Evolutionary conservation across 2,329 filamentous ascomycete genomes (phyloP).

Genomic region (Xylariales sp.): DNA sequence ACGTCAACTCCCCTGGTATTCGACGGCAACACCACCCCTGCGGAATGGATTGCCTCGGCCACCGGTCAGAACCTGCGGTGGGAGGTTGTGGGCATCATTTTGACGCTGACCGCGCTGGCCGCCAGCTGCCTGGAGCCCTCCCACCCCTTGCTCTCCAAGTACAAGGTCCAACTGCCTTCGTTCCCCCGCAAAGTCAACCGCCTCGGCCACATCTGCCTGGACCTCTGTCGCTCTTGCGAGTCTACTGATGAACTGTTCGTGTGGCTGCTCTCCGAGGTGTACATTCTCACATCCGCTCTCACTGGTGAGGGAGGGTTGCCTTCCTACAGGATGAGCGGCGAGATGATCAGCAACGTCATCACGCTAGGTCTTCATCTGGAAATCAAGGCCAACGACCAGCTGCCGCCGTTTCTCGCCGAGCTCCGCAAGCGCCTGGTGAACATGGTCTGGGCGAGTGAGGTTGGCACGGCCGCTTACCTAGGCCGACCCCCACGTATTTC

Average conservation of each 20-base stretch:
- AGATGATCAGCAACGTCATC: slow-evolving; percentile 22
- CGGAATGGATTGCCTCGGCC: slow-evolving; percentile 21
- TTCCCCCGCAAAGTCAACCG: slow-evolving; percentile 23
- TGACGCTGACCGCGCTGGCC: slow-evolving; percentile 21
- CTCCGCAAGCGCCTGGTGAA: slow-evolving; percentile 20
- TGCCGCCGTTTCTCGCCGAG: slow-evolving; percentile 27
- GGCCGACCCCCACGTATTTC: slow-evolving; percentile 28
- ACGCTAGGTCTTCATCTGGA: slow-evolving; percentile 27
- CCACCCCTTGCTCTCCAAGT: slow-evolving; percentile 20
- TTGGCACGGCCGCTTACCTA: slow-evolving; percentile 24
- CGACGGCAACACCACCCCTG: slow-evolving; percentile 20
- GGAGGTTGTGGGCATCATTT: slow-evolving; percentile 30
- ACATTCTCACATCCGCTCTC: slow-evolving; percentile 13
- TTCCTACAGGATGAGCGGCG: slow-evolving; percentile 24
- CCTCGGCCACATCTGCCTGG: slow-evolving; percentile 21
- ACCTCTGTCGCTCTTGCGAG: slow-evolving; percentile 27
- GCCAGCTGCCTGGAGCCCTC: slow-evolving; percentile 20
- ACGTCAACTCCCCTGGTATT: slow-evolving; percentile 22
- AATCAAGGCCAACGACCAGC: slow-evolving; percentile 18
- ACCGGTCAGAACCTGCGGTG: slow-evolving; percentile 27
- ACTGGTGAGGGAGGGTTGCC: slow-evolving; percentile 24
- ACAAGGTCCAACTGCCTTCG: slow-evolving; percentile 18
- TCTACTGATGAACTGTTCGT: slow-evolving; percentile 25
- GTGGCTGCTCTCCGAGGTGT: slow-evolving; percentile 25
- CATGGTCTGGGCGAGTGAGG: slow-evolving; percentile 22